Percentiles rank a stretch among this genome's conserved stretches.
Evolutionary conservation across 1,139 yeast species (phyloP).

Genomic region (Geotrichum histeridarum): DNA sequence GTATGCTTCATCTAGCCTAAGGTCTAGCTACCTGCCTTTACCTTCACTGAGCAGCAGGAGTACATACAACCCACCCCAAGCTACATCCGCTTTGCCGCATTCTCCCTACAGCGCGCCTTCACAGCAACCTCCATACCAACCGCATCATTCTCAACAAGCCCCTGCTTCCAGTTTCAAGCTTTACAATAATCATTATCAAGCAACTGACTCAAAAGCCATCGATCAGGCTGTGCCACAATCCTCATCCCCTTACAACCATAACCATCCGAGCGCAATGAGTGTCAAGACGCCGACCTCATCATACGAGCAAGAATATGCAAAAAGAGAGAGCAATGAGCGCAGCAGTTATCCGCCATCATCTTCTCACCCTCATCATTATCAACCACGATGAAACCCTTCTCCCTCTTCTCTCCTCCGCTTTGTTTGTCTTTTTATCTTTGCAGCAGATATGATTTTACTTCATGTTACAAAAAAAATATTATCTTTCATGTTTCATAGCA

Average conservation of each 20-base stretch:
- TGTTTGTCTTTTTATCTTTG: neutral
- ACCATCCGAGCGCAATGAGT: neutral
- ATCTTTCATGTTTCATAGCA: neutral
- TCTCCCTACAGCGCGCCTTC: neutral
- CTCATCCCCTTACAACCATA: slow-evolving; percentile 13
- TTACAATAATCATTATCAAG: slow-evolving; percentile 10
- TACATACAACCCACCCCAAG: neutral
- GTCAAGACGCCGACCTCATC: slow-evolving; percentile 6
- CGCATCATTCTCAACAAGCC: slow-evolving; percentile 11
- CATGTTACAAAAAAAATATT: neutral
- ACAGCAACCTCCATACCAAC: slow-evolving; percentile 8
- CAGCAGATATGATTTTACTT: too few relatives aligned
- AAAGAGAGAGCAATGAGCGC: slow-evolving; percentile 28
- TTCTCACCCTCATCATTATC: slow-evolving; percentile 1
- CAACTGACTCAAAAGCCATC: slow-evolving; percentile 8
- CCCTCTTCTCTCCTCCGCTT: neutral
- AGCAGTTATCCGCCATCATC: slow-evolving; percentile 18
- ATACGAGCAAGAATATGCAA: slow-evolving; percentile 22
- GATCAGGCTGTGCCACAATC: slow-evolving; percentile 9
- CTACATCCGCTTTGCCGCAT: slow-evolving; percentile 1
- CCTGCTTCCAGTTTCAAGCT: slow-evolving; percentile 13
- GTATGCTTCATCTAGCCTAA: neutral
- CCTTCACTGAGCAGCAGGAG: neutral
- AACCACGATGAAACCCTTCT: slow-evolving; percentile 5
- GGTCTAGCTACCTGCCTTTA: slow-evolving; percentile 11